A percentile compares a stretch with the other conserved stretches of the same genome.
phyloP scores from a whole-genome alignment of 345 rosid species.

The Sisymbrium irio region DNA sequence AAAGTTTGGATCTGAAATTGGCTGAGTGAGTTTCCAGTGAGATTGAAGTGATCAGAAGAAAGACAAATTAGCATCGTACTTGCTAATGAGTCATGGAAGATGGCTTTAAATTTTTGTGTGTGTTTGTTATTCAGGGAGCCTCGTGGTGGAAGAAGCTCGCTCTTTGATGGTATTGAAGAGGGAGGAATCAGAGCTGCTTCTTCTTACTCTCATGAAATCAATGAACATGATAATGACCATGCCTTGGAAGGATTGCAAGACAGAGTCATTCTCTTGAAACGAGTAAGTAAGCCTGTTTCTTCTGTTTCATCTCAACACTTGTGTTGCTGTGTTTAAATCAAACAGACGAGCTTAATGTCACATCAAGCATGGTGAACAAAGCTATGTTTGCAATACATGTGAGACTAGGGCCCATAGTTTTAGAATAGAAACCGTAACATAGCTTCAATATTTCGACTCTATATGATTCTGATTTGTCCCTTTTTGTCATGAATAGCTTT shows the following conservation, averaged over 20 bases:
- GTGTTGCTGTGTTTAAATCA: not conserved
- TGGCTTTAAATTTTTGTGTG: not conserved
- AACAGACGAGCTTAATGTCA: not conserved
- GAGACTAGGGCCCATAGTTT: not conserved
- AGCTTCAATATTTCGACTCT: not conserved
- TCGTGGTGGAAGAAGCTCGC: constrained; percentile 63
- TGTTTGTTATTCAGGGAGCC: constrained; percentile 51
- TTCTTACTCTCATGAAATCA: constrained; percentile 82
- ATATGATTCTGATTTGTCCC: constrained; percentile 1
- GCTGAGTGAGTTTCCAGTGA: not conserved
- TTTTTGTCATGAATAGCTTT: constrained; percentile 49
- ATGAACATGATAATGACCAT: constrained; percentile 90
- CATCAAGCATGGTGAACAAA: not conserved
- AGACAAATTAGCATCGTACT: not conserved
- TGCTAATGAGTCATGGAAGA: constrained; percentile 1
- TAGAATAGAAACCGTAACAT: not conserved
- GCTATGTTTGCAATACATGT: not conserved
- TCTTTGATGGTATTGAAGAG: constrained; percentile 92
- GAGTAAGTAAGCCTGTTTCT: constrained; percentile 56
- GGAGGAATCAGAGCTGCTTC: constrained; percentile 92
- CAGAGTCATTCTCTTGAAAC: constrained; percentile 76
- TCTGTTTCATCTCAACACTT: not conserved
- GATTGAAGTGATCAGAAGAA: not conserved
- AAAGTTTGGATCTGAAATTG: not conserved
- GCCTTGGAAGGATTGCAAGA: constrained; percentile 95